A percentile compares a stretch with the other conserved stretches of the same genome.
phyloP scores from a whole-genome alignment of 2,329 filamentous ascomycete species.

The Hypoxylon sp. region DNA sequence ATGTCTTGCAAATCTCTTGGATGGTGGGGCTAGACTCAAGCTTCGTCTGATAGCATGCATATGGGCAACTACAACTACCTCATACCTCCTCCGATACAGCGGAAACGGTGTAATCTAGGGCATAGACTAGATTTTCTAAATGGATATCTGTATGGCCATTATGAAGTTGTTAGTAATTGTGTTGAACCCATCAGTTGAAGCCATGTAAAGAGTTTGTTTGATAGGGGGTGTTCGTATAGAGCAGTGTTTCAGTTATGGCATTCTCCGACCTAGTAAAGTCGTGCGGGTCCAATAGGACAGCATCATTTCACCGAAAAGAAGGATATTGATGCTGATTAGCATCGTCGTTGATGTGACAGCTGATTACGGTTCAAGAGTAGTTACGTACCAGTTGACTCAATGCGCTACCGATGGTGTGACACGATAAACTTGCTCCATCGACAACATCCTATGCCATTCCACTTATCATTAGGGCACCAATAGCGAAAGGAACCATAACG shows the following conservation, averaged over 20 bases:
- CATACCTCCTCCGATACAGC: not conserved
- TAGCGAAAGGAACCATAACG: conserved; percentile 1
- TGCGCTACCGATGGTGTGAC: conserved; percentile 19
- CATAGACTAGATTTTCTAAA: not conserved
- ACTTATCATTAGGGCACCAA: conserved; percentile 14
- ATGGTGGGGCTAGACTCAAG: not conserved
- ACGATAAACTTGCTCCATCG: conserved; percentile 15
- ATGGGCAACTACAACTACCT: not conserved
- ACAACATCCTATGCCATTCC: conserved; percentile 14
- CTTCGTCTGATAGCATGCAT: conserved; percentile 1
- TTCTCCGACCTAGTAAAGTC: not conserved
- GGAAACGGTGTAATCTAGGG: not conserved
- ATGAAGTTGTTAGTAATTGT: not conserved
- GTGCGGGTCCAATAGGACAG: not conserved
- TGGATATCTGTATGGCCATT: not conserved
- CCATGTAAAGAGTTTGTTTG: not conserved
- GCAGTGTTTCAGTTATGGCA: not conserved
- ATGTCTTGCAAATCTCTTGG: not conserved
- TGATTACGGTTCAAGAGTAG: not conserved
- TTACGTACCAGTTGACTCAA: conserved; percentile 8
- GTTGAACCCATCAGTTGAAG: not conserved
- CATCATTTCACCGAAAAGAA: conserved; percentile 5
- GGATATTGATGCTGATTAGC: not conserved
- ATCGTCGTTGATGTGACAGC: conserved; percentile 14
- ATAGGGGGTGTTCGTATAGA: not conserved